Evolutionary conservation across 1,284 basidiomycete genomes (phyloP).

Genomic region (Ceratobasidium sp.): DNA sequence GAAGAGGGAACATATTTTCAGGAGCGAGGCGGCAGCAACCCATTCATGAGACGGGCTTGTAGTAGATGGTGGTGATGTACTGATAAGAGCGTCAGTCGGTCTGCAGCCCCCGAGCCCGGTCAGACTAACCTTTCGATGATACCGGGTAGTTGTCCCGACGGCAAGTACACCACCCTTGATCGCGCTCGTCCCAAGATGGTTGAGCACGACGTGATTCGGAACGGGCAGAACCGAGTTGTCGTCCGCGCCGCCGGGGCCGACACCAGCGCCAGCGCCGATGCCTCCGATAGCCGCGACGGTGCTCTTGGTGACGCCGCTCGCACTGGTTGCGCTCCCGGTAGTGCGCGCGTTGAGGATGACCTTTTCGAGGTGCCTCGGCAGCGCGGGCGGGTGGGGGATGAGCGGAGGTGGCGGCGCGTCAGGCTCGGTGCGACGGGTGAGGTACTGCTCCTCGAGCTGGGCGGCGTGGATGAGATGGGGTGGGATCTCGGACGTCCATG

Average conservation of each 20-base stretch:
- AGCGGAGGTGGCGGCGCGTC: constrained; percentile 70
- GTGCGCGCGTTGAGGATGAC: constrained; percentile 82
- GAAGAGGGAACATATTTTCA: constrained; percentile 19
- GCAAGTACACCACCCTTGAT: constrained; percentile 95
- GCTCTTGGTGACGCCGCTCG: constrained; percentile 52
- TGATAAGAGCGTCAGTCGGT: constrained; percentile 51
- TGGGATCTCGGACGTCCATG: constrained; percentile 85
- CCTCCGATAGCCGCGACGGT: constrained; percentile 47
- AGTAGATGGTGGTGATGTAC: constrained; percentile 78
- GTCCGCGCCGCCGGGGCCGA: constrained; percentile 66
- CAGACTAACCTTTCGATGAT: constrained; percentile 86
- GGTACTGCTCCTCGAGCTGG: constrained; percentile 84
- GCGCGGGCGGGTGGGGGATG: constrained; percentile 85
- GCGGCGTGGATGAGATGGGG: constrained; percentile 81
- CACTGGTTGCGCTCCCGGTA: constrained; percentile 57
- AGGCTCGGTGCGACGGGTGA: constrained; percentile 61
- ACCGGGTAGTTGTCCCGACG: constrained; percentile 93
- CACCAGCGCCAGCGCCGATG: constrained; percentile 23
- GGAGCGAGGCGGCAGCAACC: background rate
- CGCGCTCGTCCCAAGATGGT: constrained; percentile 95
- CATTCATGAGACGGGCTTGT: constrained; percentile 64
- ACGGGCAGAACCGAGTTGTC: constrained; percentile 95
- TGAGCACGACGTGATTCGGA: constrained; percentile 94
- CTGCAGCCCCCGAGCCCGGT: constrained; percentile 42
- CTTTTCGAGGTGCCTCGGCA: constrained; percentile 94